These are phyloP conservation scores for Wickerhamiella qilinensis DNA, from an alignment of 805 yeast species.

Conservation along the genomic window DNA sequence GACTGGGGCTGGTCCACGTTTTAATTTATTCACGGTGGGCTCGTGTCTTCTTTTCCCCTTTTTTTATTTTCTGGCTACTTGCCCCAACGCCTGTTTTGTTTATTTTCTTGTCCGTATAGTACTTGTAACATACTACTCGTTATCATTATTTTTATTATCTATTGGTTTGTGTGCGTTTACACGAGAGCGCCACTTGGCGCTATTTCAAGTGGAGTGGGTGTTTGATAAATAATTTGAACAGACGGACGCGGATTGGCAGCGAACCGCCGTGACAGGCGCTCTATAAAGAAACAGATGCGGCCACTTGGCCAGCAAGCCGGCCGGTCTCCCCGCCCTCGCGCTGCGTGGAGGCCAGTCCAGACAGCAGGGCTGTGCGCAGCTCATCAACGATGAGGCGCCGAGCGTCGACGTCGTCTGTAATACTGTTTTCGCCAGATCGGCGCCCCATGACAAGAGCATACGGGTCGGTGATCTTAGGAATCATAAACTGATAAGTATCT, in stretches of 20 bases:
- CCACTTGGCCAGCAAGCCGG: constrained; percentile 23
- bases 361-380: constrained; percentile 32
- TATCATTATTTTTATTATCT: not conserved
- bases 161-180: not conserved
- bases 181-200: too few species aligned
- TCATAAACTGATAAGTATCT: constrained; percentile 34
- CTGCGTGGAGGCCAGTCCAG: constrained; percentile 33
- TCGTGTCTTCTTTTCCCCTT: not conserved
- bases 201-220: too few species aligned
- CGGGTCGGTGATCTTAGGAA: constrained; percentile 45
- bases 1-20: constrained; percentile 74
- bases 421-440: constrained; percentile 20
- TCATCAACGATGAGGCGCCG: constrained; percentile 38
- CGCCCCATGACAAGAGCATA: constrained; percentile 34
- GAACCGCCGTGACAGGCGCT: not conserved
- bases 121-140: too few species aligned
- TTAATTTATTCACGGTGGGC: constrained; percentile 15
- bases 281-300: not conserved
- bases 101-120: too few species aligned
- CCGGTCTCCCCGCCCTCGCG: constrained; percentile 67
- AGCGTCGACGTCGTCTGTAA: constrained; percentile 46
- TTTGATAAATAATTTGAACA: not conserved
- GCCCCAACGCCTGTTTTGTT: too few species aligned
- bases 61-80: too few species aligned
- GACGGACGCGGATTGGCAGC: not conserved